Evolutionary conservation across 164 flowering plant genomes (phyloP), one percentile per base, ranked within the genome.

Genomic region (Platanus orientalis): DNA sequence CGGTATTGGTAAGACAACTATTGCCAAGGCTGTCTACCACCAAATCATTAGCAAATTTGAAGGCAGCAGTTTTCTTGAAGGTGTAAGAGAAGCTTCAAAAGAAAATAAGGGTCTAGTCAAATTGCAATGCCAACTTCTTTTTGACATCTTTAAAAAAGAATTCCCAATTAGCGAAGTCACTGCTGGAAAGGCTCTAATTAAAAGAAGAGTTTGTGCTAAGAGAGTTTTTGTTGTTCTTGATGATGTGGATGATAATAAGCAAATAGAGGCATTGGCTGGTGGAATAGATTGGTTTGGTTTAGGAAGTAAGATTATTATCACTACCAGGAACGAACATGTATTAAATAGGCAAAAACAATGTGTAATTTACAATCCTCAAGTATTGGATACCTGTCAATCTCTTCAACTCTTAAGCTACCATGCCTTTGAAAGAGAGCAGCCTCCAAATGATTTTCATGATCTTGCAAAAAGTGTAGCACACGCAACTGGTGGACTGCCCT

Each of bases 161-260:
- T 7, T 7, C 14, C 0, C 0, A n/a, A 54, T 54, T 14, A 23
- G 20, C 4, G 2, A 25, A 7, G 61, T 3, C 16, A 11, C 23
- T 6, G 48, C 7, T 24, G 73, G 63, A 26, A 63, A 14, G 13
- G 6, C 6, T n/a, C 5, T 42, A 19, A 36, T 64, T 14, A 14
- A 27, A 9, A 14, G 13, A 25, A 64, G 39, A 23, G 9, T 64
- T 27, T 7, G 23, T 4, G 13, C n/a, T 1, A 64, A 39, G 42
- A 55, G 42, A 45, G 53, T 40, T 24, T 52, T 64, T 19, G 26
- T 64, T 24, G 36, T 64, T 26, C 54, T 64, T 39, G 68, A 64
- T 44, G 68, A 64, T 32, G 53, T 64, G 4, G 21, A 55, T 44
- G 4, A 44, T 11, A 1, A 0, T 4, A 27, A 30, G 10, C 68